Evolutionary conservation across 192 early-diverging fungal species (phyloP), one percentile per base, ranked within the genome.

Genomic region (Coemansia erecta): DNA sequence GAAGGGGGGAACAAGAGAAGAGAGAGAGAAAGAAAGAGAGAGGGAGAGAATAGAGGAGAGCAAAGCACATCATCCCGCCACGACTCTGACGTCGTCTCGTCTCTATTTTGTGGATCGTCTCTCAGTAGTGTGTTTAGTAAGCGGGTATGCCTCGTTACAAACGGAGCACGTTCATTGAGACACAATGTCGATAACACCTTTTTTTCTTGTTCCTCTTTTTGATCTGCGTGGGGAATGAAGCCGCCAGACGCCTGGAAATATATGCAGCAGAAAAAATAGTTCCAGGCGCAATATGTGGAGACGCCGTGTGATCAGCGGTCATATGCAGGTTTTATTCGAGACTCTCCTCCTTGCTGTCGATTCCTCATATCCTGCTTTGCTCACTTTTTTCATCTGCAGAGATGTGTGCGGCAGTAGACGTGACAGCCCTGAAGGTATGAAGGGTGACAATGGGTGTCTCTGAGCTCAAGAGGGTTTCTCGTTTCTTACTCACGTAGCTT

Each of bases 201-300:
- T 54, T 33, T 15, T 40, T 33, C 53, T 33, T 40, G 33, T 40
- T 40, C 33, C 37, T 22, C 23, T 54, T 54, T 54, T 54, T 54
- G 53, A 54, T 54, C 53, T 54, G 53, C 53, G 37, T 54, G 53
- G 53, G 40, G 53, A 46, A 7, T 1, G 49, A 23, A 19, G 23
- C 24, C 49, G 31, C 13, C 33, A 54, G 33, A 35, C n/a, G 53
- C 53, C 53, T 37, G 35, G 19, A 54, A 21, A 40, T 26, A 54
- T 37, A 37, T 37, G 10, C 10, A 11, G 10, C 35, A 37, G 35
- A 11, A 40, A 39, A 40, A 54, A 19, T 11, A 40, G 53, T 54
- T 40, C 31, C 37, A 54, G 53, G 33, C 53, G 53, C 17, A 54
- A 19, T 35, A 54, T 14, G 18, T 11, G 24, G 49, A 28, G 24